phyloP scores from a whole-genome alignment of 345 rosid genomes.

The Heritiera littoralis region DNA sequence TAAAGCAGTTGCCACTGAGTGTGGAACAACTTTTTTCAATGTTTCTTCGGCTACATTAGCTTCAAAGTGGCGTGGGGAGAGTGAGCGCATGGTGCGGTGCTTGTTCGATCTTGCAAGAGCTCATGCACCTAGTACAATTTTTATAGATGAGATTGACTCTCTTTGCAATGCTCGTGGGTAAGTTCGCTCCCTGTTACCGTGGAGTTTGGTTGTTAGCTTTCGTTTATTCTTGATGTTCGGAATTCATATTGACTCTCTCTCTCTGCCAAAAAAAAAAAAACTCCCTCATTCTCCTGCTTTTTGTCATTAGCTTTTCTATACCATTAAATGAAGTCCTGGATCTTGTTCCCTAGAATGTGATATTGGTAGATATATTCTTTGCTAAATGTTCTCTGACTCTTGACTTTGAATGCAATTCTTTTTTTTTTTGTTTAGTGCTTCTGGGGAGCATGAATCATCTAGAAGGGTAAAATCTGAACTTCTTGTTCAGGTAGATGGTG shows the following conservation, averaged over 20 bases:
- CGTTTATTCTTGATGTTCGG: slow-evolving; percentile 10
- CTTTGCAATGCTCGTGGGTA: slow-evolving; percentile 20
- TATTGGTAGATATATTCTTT: background rate
- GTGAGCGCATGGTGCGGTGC: slow-evolving; percentile 21
- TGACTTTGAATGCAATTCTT: background rate
- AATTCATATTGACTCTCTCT: background rate
- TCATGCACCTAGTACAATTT: slow-evolving; percentile 18
- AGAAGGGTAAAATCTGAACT: slow-evolving; percentile 99
- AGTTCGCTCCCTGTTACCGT: slow-evolving; percentile 28
- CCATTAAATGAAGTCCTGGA: background rate
- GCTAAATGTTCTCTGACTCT: background rate
- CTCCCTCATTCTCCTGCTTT: background rate
- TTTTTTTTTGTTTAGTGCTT: slow-evolving; percentile 52
- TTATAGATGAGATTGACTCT: slow-evolving; percentile 19
- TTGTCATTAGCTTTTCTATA: background rate
- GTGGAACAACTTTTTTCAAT: slow-evolving; percentile 16
- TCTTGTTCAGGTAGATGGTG: slow-evolving; percentile 99
- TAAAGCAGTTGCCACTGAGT: slow-evolving; percentile 18
- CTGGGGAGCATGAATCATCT: slow-evolving; percentile 98
- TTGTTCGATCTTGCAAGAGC: slow-evolving; percentile 22
- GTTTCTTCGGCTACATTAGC: slow-evolving; percentile 16
- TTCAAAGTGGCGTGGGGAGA: slow-evolving; percentile 19
- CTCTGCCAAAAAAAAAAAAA: background rate
- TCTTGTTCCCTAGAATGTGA: background rate
- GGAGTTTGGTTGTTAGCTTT: slow-evolving; percentile 10